Evolutionary conservation across 306 rosid species (phyloP).

Genomic region (Trifolium subterraneum): DNA sequence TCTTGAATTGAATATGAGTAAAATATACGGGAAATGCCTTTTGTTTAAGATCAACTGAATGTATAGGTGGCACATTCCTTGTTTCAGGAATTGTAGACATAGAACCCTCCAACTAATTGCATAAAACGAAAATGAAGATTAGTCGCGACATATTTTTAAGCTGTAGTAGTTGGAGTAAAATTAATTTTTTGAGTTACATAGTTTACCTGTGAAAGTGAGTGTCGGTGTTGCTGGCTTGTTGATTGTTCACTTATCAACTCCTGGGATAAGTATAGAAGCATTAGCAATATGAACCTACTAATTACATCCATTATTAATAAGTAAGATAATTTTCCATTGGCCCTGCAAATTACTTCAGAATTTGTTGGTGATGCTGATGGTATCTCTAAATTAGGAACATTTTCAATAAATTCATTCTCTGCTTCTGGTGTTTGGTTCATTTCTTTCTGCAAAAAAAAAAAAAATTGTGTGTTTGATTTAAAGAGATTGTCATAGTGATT

Average conservation of each 20-base stretch:
- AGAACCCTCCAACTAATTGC: neutral
- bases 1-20: neutral
- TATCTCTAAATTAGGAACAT: too few species aligned
- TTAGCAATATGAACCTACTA: neutral
- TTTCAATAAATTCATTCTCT: too few species aligned
- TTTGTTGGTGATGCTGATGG: too few species aligned
- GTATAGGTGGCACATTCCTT: neutral
- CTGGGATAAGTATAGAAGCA: neutral
- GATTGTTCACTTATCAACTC: neutral
- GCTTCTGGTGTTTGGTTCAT: too few species aligned
- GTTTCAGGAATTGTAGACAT: neutral
- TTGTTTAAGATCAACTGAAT: neutral
- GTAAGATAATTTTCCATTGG: neutral
- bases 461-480: too few species aligned
- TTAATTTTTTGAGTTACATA: neutral
- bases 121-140: neutral
- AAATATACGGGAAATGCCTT: slow-evolving; percentile 3
- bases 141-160: neutral
- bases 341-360: too few species aligned
- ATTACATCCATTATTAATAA: neutral
- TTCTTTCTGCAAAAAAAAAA: too few species aligned
- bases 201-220: neutral
- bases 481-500: neutral
- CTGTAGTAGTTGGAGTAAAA: neutral
- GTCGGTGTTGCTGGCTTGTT: neutral